Percentiles rank a stretch among this genome's conserved stretches.
phyloP scores from a whole-genome alignment of 805 yeast species.

The Lachancea sp. region DNA sequence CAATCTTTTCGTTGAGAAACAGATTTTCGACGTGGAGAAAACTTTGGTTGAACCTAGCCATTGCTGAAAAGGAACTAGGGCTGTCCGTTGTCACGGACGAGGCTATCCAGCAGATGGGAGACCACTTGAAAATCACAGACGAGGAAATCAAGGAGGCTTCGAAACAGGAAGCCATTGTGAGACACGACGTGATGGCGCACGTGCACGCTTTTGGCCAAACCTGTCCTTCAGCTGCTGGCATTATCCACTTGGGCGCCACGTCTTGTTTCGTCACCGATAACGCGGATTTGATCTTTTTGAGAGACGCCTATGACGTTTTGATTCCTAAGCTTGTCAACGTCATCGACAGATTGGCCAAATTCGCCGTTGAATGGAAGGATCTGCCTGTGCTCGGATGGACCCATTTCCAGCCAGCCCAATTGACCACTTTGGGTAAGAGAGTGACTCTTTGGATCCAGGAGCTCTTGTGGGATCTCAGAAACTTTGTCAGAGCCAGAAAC shows the following conservation, averaged over 20 bases:
- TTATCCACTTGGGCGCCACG: constrained; percentile 96
- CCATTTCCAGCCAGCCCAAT: constrained; percentile 98
- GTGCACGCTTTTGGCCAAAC: constrained; percentile 91
- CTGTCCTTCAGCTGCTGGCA: constrained; percentile 95
- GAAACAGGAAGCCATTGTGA: constrained; percentile 91
- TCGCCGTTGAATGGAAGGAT: constrained; percentile 89
- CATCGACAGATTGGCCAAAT: constrained; percentile 79
- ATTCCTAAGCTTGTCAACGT: constrained; percentile 95
- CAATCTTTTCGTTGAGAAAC: constrained; percentile 84
- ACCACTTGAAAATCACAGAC: constrained; percentile 77
- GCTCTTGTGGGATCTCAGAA: constrained; percentile 94
- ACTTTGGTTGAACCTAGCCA: constrained; percentile 90
- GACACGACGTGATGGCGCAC: constrained; percentile 99
- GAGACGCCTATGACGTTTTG: constrained; percentile 90
- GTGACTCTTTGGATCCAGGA: constrained; percentile 98
- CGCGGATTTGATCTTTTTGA: constrained; percentile 91
- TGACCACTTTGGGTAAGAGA: constrained; percentile 97
- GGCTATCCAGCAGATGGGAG: constrained; percentile 80
- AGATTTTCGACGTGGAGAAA: constrained; percentile 98
- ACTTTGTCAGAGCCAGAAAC: constrained; percentile 90
- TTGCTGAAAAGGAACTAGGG: constrained; percentile 91
- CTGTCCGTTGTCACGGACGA: constrained; percentile 78
- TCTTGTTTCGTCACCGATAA: constrained; percentile 97
- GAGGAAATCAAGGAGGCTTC: constrained; percentile 87
- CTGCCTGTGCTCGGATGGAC: constrained; percentile 98